Percentiles rank a stretch among this genome's conserved stretches.
Conservation (phyloP, 2,329 filamentous ascomycete species). For the Fusarium acutatum region DNA sequence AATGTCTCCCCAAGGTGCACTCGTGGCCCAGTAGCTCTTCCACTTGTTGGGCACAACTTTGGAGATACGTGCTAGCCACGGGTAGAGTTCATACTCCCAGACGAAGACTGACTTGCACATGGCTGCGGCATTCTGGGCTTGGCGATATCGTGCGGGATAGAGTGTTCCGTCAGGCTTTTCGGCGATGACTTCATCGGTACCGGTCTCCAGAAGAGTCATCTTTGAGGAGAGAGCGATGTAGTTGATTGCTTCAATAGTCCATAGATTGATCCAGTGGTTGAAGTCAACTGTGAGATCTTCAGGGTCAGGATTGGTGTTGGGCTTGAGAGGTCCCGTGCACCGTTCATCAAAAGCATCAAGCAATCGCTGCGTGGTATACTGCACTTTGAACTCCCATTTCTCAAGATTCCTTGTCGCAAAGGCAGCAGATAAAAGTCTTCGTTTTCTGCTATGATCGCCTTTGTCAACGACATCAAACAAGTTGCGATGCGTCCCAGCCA, state of each 20-base stretch:
- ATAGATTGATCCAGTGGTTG: constrained; percentile 61
- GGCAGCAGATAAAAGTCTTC: constrained; percentile 58
- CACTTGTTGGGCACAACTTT: constrained; percentile 56
- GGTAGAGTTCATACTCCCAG: constrained; percentile 62
- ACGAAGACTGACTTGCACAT: constrained; percentile 58
- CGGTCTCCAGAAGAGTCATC: constrained; percentile 61
- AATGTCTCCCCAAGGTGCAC: constrained; percentile 52
- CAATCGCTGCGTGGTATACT: constrained; percentile 59
- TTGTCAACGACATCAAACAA: constrained; percentile 63
- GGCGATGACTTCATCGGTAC: constrained; percentile 54
- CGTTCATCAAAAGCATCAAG: constrained; percentile 53
- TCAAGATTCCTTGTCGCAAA: constrained; percentile 64
- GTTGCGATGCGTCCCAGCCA: constrained; percentile 58
- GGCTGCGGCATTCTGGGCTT: constrained; percentile 59
- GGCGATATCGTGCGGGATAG: constrained; percentile 56
- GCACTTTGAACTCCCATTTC: constrained; percentile 63
- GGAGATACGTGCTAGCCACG: constrained; percentile 54
- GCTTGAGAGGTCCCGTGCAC: constrained; percentile 50
- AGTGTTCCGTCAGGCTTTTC: constrained; percentile 55
- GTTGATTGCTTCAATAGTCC: constrained; percentile 64
- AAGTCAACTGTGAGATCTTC: constrained; percentile 59
- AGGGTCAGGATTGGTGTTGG: constrained; percentile 34
- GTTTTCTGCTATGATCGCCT: constrained; percentile 59
- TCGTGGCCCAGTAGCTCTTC: constrained; percentile 22
- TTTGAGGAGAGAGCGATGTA: constrained; percentile 62